Conservation (phyloP, 768 basidiomycete genomes). For the Pulveroboletus ravenelii region DNA sequence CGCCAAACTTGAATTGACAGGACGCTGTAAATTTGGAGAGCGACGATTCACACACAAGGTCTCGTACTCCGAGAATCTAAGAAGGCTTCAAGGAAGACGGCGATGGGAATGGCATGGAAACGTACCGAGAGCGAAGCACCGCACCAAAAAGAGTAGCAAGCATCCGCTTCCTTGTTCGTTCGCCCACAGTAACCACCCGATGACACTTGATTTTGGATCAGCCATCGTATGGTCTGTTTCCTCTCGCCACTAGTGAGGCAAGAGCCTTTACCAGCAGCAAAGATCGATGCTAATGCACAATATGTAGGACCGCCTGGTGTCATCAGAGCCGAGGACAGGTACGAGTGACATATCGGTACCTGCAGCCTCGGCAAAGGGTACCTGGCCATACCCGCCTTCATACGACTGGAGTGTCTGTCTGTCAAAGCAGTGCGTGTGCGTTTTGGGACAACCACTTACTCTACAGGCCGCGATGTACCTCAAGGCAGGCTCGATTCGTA, state of each 20-base stretch:
- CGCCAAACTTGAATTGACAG: slow-evolving; percentile 88
- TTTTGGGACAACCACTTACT: slow-evolving; percentile 40
- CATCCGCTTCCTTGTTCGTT: slow-evolving; percentile 82
- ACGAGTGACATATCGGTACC: slow-evolving; percentile 42
- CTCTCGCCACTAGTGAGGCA: slow-evolving; percentile 37
- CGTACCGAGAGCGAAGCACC: slow-evolving; percentile 73
- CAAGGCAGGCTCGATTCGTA: slow-evolving; percentile 58
- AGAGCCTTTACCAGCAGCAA: slow-evolving; percentile 38
- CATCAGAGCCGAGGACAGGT: background rate
- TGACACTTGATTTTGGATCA: slow-evolving; percentile 58
- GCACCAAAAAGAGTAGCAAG: slow-evolving; percentile 98
- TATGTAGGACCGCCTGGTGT: slow-evolving; percentile 86
- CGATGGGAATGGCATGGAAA: background rate
- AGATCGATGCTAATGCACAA: slow-evolving; percentile 75
- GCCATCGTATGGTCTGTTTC: slow-evolving; percentile 65
- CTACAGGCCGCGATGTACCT: slow-evolving; percentile 66
- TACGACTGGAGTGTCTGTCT: slow-evolving; percentile 55
- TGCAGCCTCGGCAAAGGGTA: slow-evolving; percentile 77
- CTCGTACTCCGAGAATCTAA: slow-evolving; percentile 64
- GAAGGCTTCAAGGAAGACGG: background rate
- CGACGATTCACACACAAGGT: slow-evolving; percentile 51
- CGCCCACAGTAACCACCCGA: slow-evolving; percentile 85
- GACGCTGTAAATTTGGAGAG: slow-evolving; percentile 60
- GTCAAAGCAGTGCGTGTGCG: background rate
- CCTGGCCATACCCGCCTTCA: slow-evolving; percentile 90